Evolutionary conservation across 306 rosid species (phyloP).

Genomic region (Boehmeria nivea): DNA sequence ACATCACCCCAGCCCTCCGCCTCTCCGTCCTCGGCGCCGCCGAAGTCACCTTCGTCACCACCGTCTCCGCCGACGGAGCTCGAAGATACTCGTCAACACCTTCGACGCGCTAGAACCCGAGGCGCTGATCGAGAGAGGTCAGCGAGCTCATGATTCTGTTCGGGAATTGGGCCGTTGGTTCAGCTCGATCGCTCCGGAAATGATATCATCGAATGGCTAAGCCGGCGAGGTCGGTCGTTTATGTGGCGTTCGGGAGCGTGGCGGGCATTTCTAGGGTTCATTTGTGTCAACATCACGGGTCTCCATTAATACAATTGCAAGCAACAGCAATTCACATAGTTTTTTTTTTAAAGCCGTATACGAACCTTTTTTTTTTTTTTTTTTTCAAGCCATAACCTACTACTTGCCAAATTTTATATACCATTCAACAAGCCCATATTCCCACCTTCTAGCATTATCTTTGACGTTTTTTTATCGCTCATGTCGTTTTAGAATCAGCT

Average conservation of each 20-base stretch:
- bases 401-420: too few relatives aligned
- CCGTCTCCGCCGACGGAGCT: background rate
- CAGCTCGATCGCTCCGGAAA: background rate
- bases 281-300: too few relatives aligned
- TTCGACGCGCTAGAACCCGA: slow-evolving; percentile 25
- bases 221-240: slow-evolving; percentile 13
- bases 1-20: slow-evolving; percentile 27
- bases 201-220: slow-evolving; percentile 27
- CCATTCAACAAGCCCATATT: too few relatives aligned
- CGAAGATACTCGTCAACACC: slow-evolving; percentile 27
- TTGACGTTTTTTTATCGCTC: too few relatives aligned
- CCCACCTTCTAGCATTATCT: too few relatives aligned
- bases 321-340: too few relatives aligned
- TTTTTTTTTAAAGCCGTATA: too few relatives aligned
- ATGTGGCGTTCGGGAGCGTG: slow-evolving; percentile 31
- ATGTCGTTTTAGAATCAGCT: too few relatives aligned
- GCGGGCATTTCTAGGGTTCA: background rate
- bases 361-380: too few relatives aligned
- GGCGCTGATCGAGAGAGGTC: slow-evolving; percentile 17
- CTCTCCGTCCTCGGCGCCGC: slow-evolving; percentile 17
- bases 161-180: slow-evolving; percentile 27
- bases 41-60: slow-evolving; percentile 20
- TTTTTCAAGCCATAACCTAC: too few relatives aligned
- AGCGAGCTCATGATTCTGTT: slow-evolving; percentile 13
- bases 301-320: too few relatives aligned